These are phyloP conservation scores for Xylaria curta DNA, from an alignment of 495 filamentous ascomycete genomes.

Conservation along the genomic window DNA sequence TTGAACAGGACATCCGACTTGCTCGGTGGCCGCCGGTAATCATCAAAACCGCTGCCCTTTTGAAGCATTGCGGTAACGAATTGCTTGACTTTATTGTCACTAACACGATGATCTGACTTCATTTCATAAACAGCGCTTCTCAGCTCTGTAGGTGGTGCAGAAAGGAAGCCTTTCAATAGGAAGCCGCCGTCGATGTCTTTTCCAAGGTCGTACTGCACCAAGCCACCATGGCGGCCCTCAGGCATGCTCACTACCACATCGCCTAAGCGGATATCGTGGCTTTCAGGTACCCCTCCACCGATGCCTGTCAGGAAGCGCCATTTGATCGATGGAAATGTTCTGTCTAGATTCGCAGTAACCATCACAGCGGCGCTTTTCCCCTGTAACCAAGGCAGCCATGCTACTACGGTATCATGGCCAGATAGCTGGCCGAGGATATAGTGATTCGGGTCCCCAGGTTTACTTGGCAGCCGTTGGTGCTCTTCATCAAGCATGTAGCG, in stretches of 20 bases:
- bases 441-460: neutral
- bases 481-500: conserved; percentile 9
- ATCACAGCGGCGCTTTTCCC: conserved; percentile 11
- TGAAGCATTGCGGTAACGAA: conserved; percentile 1
- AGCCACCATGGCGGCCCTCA: neutral
- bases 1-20: neutral
- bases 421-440: conserved; percentile 11
- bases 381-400: neutral
- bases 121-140: neutral
- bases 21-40: neutral
- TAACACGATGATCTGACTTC: neutral
- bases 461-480: neutral
- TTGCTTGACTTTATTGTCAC: neutral
- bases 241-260: conserved; percentile 10
- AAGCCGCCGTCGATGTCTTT: neutral
- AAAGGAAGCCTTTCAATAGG: neutral
- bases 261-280: neutral
- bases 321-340: neutral
- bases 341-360: neutral
- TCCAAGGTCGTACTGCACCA: neutral
- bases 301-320: neutral
- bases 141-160: neutral
- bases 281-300: neutral
- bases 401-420: neutral
- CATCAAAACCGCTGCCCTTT: neutral